Percentiles rank a stretch among this genome's conserved stretches.
Conservation (phyloP, 805 yeast species). For the Cyberlindnera mycetangii region DNA sequence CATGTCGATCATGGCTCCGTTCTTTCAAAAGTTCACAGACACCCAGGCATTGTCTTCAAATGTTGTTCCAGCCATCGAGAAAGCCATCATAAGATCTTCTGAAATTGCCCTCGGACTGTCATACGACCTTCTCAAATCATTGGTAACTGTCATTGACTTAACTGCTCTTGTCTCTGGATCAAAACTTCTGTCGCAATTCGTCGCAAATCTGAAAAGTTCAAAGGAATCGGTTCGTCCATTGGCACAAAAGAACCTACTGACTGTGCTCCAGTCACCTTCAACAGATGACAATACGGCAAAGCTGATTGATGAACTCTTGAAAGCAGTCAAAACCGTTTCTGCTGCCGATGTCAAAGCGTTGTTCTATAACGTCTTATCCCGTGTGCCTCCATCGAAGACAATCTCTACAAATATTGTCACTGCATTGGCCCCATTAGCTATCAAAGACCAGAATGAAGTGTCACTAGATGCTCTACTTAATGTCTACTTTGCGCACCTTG, state of each 20-base stretch:
- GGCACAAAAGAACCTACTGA: constrained; percentile 25
- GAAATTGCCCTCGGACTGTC: constrained; percentile 64
- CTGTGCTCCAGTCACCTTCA: constrained; percentile 34
- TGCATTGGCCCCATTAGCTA: constrained; percentile 47
- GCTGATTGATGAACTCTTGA: constrained; percentile 52
- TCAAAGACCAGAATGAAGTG: constrained; percentile 75
- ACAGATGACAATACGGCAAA: constrained; percentile 30
- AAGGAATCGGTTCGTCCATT: constrained; percentile 57
- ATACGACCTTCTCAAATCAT: constrained; percentile 42
- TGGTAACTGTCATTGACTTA: constrained; percentile 38
- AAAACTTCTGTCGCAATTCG: constrained; percentile 49
- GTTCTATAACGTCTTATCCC: constrained; percentile 43
- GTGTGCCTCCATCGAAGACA: constrained; percentile 29
- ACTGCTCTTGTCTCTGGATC: constrained; percentile 38
- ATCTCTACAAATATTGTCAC: constrained; percentile 39
- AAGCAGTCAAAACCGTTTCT: constrained; percentile 54
- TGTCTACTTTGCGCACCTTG: constrained; percentile 47
- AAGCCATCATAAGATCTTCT: constrained; percentile 73
- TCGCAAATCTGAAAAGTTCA: constrained; percentile 62
- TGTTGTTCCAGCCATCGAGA: constrained; percentile 64
- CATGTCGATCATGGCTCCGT: constrained; percentile 40
- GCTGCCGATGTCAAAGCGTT: constrained; percentile 63
- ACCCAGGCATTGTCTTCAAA: constrained; percentile 35
- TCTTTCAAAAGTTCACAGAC: constrained; percentile 42
- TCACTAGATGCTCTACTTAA: constrained; percentile 49